These are phyloP conservation scores for Apiospora sp. DNA, from an alignment of 2,329 filamentous ascomycete genomes.

Conservation along the genomic window DNA sequence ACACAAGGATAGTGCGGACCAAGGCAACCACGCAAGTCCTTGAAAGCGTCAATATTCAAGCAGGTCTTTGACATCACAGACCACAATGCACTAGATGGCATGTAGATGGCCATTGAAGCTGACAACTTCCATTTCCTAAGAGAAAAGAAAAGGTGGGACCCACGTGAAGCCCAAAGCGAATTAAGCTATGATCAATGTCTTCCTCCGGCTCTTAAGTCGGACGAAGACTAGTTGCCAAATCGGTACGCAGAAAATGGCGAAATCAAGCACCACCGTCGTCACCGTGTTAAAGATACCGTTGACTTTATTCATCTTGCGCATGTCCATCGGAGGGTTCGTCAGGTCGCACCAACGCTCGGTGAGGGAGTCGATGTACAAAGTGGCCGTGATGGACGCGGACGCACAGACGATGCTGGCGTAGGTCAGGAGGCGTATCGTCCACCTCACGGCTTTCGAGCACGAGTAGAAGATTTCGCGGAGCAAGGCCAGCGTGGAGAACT, in stretches of 20 bases:
- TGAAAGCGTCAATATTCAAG: no score
- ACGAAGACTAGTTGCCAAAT: neutral
- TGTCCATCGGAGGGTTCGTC: neutral
- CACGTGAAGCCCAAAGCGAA: neutral
- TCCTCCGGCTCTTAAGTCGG: neutral
- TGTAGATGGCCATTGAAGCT: no score
- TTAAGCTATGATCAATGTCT: neutral
- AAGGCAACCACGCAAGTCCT: neutral
- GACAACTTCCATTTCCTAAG: no score
- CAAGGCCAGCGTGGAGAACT: neutral
- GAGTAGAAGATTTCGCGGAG: neutral
- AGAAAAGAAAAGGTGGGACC: neutral
- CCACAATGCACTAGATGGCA: no score
- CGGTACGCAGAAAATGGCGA: neutral
- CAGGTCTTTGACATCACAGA: no score
- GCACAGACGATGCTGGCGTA: neutral
- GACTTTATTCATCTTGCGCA: neutral
- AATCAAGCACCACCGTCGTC: neutral
- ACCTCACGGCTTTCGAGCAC: neutral
- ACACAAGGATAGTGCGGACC: neutral
- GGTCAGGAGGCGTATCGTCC: neutral
- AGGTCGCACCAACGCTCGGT: no score
- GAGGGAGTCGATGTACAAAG: neutral
- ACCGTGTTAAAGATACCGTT: neutral
- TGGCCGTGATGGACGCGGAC: neutral